Evolutionary conservation across 176 grass and related monocot species (phyloP).

Genomic region (Aegilops tauschii): DNA sequence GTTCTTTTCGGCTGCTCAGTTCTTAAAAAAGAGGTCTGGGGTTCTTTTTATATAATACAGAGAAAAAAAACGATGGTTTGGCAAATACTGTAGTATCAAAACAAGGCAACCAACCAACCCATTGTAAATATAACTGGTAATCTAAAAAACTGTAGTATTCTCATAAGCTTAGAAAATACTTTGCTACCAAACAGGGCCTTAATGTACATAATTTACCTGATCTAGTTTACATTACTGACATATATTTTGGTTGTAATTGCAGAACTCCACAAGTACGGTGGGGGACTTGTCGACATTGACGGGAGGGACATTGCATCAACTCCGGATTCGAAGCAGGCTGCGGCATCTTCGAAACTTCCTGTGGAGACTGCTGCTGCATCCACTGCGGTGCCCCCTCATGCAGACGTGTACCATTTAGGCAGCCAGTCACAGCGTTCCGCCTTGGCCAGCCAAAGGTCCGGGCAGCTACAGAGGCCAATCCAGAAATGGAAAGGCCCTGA

Average conservation of each 20-base stretch:
- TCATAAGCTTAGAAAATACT: no score
- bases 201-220: not conserved
- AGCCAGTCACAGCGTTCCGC: slow-evolving; percentile 55
- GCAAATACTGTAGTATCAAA: no score
- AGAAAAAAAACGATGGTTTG: no score
- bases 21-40: no score
- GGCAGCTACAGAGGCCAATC: slow-evolving; percentile 67
- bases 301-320: slow-evolving; percentile 46
- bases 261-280: slow-evolving; percentile 97
- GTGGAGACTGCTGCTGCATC: slow-evolving; percentile 39
- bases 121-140: no score
- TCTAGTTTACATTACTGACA: slow-evolving; percentile 16
- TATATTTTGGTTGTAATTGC: not conserved
- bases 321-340: slow-evolving; percentile 71
- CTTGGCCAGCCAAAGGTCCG: slow-evolving; percentile 56
- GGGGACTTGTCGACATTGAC: slow-evolving; percentile 66
- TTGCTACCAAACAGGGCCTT: not conserved
- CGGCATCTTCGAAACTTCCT: slow-evolving; percentile 43
- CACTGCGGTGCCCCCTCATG: slow-evolving; percentile 28
- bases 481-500: slow-evolving; percentile 97
- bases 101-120: no score
- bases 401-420: slow-evolving; percentile 77
- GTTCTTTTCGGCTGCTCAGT: no score
- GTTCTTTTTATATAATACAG: no score
- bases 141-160: no score